Percentiles rank a stretch among this genome's conserved stretches.
These are phyloP conservation scores for Pugionium cornutum DNA, from an alignment of 345 rosid species.

Conservation along the genomic window DNA sequence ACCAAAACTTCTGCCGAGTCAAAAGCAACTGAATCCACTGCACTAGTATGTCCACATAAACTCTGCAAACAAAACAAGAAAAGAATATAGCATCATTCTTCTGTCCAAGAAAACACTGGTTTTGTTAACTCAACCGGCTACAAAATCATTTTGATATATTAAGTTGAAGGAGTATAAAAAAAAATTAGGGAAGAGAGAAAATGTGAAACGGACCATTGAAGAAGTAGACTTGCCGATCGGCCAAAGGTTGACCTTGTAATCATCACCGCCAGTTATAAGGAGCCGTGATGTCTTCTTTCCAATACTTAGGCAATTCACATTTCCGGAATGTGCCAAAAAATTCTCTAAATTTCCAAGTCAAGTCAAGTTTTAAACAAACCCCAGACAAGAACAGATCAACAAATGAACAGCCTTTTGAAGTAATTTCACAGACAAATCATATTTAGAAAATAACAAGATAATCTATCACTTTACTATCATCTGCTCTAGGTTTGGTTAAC, in stretches of 20 bases:
- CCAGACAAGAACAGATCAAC: slow-evolving; percentile 11
- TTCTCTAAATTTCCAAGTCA: slow-evolving; percentile 60
- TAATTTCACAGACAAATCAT: slow-evolving; percentile 5
- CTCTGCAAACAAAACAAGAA: slow-evolving; percentile 29
- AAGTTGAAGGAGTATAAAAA: neutral
- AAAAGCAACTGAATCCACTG: slow-evolving; percentile 45
- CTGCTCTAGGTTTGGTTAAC: neutral
- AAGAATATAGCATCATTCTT: neutral
- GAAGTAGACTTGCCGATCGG: slow-evolving; percentile 84
- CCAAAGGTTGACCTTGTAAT: slow-evolving; percentile 90
- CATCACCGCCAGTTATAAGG: slow-evolving; percentile 88
- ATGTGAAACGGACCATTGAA: slow-evolving; percentile 61
- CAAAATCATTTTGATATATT: neutral
- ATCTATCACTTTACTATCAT: slow-evolving; percentile 12
- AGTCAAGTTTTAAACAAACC: slow-evolving; percentile 50
- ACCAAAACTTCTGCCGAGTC: slow-evolving; percentile 46
- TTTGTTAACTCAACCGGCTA: too few species aligned
- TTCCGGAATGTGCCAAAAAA: slow-evolving; percentile 84
- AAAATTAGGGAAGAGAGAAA: neutral
- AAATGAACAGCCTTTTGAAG: slow-evolving; percentile 15
- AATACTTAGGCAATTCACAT: slow-evolving; percentile 78
- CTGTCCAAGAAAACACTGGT: neutral
- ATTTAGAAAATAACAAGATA: neutral
- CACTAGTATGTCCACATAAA: slow-evolving; percentile 44
- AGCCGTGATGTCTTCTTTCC: slow-evolving; percentile 82